Base-by-base conservation (phyloP, 192 early-diverging fungal genomes). In the Backusella morwellensis region DNA sequence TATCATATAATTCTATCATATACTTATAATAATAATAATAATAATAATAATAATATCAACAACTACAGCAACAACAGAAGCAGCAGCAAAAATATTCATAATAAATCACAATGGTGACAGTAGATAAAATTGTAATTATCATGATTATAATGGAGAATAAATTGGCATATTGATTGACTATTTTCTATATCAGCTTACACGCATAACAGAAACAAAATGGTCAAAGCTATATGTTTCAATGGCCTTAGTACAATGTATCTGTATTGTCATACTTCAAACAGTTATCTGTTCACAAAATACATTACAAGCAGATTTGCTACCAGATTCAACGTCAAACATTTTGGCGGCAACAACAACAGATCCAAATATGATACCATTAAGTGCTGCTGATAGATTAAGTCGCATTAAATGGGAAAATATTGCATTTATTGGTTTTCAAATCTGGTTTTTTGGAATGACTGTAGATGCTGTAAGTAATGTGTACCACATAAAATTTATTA, bases 401-500 rank as follows among this genome's bases (percentile, higher is more conserved):
- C 72, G 79, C 56, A 84, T 84, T 44, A 80, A 80, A n/a, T 84
- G 82, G 82, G 82, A 84, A 66, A 84, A 84, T 23, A 78, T 84
- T 59, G 72, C 77, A 17, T 80, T 84, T 70, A 78, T 78, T 63
- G 82, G 82, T 14, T 84, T 81, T 47, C 79, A 84, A 63, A 23
- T 72, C 7, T 84, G 79, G 79, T 84, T 84, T 35, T 44, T 75
- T 11, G 70, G 54, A n/a, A 84, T 84, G 82, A 74, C 77, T n/a
- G 36, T 80, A 67, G 82, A 83, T 80, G 79, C 82, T 14, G 82
- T 83, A 73, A 74, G 75, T 63, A 19, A 17, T 12, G 26, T 23
- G 56, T 63, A 63, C 23, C 26, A 63, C 23, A 63, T 63, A 23
- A 29, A 29, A 29, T 50, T 50, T 50, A 50, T 21, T 47, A 71